phyloP scores from a whole-genome alignment of 352 stramenopile genomes.

The Pythium sp. region DNA sequence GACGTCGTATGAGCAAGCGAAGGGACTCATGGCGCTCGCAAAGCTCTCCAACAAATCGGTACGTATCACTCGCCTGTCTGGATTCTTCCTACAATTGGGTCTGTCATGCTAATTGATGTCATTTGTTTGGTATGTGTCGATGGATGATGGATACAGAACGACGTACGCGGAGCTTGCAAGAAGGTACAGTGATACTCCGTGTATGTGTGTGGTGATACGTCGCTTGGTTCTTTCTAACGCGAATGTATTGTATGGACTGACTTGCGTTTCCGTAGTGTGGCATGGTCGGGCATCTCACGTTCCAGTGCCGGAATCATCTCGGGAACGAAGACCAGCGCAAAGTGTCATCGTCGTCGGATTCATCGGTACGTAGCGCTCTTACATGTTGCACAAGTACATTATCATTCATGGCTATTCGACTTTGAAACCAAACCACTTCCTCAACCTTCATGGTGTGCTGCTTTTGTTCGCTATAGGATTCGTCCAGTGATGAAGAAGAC shows the following conservation, averaged over 20 bases:
- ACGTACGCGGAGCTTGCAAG: slow-evolving; percentile 80
- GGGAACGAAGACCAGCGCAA: slow-evolving; percentile 39
- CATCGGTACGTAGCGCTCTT: neutral
- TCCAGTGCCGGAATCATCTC: slow-evolving; percentile 88
- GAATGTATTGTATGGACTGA: neutral
- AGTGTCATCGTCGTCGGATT: slow-evolving; percentile 30
- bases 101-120: neutral
- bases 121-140: neutral
- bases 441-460: neutral
- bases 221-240: neutral
- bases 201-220: neutral
- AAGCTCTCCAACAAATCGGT: slow-evolving; percentile 94
- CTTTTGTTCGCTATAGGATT: slow-evolving; percentile 1
- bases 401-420: neutral
- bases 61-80: neutral
- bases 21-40: slow-evolving; percentile 92
- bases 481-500: slow-evolving; percentile 30
- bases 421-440: neutral
- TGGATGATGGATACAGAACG: slow-evolving; percentile 34
- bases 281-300: slow-evolving; percentile 90
- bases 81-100: neutral
- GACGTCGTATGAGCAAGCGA: slow-evolving; percentile 85
- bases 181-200: slow-evolving; percentile 37
- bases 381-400: neutral
- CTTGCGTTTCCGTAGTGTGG: slow-evolving; percentile 52